Evolutionary conservation across 352 stramenopile genomes (phyloP).

Genomic region (Globisporangium lucens): DNA sequence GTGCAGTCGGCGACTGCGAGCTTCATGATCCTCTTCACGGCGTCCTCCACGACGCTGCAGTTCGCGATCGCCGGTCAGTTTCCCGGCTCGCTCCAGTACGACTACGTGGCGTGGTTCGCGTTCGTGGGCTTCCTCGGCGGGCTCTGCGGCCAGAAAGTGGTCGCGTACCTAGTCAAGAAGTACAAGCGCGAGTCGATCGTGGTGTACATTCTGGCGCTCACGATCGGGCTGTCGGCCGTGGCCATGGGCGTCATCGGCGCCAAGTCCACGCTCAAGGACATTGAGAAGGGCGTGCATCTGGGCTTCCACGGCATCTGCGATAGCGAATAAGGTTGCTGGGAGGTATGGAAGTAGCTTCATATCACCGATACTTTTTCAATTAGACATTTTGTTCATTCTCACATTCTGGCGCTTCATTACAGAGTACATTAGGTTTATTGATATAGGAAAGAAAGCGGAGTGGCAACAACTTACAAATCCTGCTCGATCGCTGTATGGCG

Average conservation of each 20-base stretch:
- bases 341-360: too few relatives aligned
- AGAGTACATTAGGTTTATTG: slow-evolving; percentile 3
- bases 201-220: slow-evolving; percentile 69
- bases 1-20: slow-evolving; percentile 91
- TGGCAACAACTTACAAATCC: not conserved
- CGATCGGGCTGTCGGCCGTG: slow-evolving; percentile 67
- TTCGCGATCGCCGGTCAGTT: slow-evolving; percentile 84
- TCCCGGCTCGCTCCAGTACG: slow-evolving; percentile 69
- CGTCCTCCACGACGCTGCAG: slow-evolving; percentile 92
- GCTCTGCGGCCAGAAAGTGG: slow-evolving; percentile 68
- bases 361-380: not conserved
- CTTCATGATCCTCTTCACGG: slow-evolving; percentile 89
- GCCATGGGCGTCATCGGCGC: slow-evolving; percentile 71
- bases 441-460: not conserved
- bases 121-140: slow-evolving; percentile 88
- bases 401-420: not conserved
- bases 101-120: slow-evolving; percentile 92
- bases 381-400: not conserved
- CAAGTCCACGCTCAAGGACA: slow-evolving; percentile 48
- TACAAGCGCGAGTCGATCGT: slow-evolving; percentile 86
- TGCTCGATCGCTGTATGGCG: slow-evolving; percentile 15
- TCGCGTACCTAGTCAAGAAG: slow-evolving; percentile 90
- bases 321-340: slow-evolving; percentile 24
- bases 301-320: slow-evolving; percentile 71
- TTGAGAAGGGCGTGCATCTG: slow-evolving; percentile 56